Base-by-base conservation (phyloP, 768 basidiomycete genomes). In the Neoboletus magnificus region DNA sequence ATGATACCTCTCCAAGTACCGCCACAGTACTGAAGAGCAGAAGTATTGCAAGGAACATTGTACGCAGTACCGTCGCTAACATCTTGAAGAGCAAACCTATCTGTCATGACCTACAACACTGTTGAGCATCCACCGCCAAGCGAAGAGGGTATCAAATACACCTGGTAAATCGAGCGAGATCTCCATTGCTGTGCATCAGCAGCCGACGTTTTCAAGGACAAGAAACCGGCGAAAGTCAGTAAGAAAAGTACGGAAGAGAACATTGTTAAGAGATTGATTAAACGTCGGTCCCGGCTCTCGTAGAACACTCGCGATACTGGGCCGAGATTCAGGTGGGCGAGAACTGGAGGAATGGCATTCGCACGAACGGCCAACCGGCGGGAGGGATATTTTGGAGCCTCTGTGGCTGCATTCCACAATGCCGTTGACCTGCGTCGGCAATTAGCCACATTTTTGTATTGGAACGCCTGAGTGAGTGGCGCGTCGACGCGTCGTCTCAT, bases 21-120 rank as follows among this genome's bases (percentile, higher is more conserved):
- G 30, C 82, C 82, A 54, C 84, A 85, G 66, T 82, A 82, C 37
- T 72, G 71, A 40, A 79, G 78, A 25, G 71, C 65, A 30, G 70
- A 63, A 1, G 80, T 77, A 59, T 82, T 72, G 63, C 83, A 84
- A 2, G 71, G 53, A 39, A 74, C 58, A 44, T 67, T 70, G 58
- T 71, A 67, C 2, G 64, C 66, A 1, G 64, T 59, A 7, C 49
- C 60, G 42, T 65, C 33, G 29, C 69, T 62, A 0, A 75, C 66
- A 36, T 68, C 72, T 36, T 77, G 75, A 7, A 80, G 78, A 15
- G 84, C 82, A 60, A 84, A 85, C n/a, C 84, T 73, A 60, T 85
- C 84, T 1, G 82, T 83, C 36, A 85, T 69, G 32, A 84, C 48
- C 77, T 80, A 51, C 20, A 16, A 40, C 22, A 18, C 27, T 7